Base-by-base conservation (phyloP, 345 rosid species). In the Aquilaria yunnanensis region DNA sequence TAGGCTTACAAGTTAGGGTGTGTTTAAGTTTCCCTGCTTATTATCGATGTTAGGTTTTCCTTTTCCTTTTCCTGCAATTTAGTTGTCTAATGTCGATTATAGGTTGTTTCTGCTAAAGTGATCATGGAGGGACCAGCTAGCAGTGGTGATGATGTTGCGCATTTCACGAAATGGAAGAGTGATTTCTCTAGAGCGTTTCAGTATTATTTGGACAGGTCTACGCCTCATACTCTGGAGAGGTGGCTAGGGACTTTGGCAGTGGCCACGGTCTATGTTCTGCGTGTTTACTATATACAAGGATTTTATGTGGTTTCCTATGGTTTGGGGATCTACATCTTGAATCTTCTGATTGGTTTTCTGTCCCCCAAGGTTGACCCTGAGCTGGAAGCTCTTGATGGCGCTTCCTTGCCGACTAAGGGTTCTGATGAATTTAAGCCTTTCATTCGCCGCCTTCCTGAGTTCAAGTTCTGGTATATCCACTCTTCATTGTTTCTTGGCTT, bases 321-420 rank as follows among this genome's bases (percentile, higher is more conserved):
- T 32, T 76, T 82, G 10, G 90, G 90, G 61, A 90, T 87, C 62
- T 90, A 88, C 56, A 76, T 85, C 60, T 78, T 84, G 81, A 90
- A 90, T 77, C 78, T 84, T 58, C 77, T 90, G 75, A 88, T 88
- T 57, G 90, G 92, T 51, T 90, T 87, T 76, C 74, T 87, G 31
- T 87, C 90, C 1, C 96, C 96, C 5, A 79, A 78, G 64, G 88
- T 85, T 67, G 96, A 90, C 68, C 96, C 87, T 1, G 90, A 88
- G 72, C 74, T 88, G 56, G 92, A 88, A 67, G 79, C 76, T 61
- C 55, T 75, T 47, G 87, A 82, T 70, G 81, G 77, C 32, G 77
- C 78, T 58, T 75, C 85, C 3, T 73, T 76, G 76, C 81, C 85
- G 4, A 74, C 71, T 12, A 73, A 61, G 60, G 82, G 67, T 11